These are phyloP conservation scores for Spergularia marina DNA, from an alignment of 148 eudicot species.

Conservation along the genomic window DNA sequence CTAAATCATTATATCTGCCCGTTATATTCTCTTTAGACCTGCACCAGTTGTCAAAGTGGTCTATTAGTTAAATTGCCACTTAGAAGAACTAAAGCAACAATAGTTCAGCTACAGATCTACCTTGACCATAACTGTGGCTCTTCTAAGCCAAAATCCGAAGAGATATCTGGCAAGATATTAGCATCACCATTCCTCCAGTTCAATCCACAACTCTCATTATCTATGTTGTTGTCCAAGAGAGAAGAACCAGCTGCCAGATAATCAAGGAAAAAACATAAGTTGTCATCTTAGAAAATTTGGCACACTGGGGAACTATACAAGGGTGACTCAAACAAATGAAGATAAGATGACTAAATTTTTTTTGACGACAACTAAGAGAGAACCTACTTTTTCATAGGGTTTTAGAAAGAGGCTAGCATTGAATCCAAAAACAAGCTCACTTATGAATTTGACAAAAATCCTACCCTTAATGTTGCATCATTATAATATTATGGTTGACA, in stretches of 20 bases:
- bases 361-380: not conserved
- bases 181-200: constrained; percentile 20
- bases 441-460: not conserved
- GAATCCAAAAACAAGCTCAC: not conserved
- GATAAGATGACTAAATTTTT: not conserved
- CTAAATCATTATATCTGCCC: constrained; percentile 23
- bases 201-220: constrained; percentile 24
- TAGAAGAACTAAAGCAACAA: not conserved
- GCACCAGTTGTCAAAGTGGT: constrained; percentile 12
- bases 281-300: not conserved
- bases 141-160: constrained; percentile 18
- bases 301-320: not conserved
- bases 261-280: constrained; percentile 1
- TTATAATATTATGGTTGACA: constrained; percentile 1
- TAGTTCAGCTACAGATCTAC: constrained; percentile 7
- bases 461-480: not conserved
- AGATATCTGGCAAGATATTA: constrained; percentile 20
- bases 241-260: constrained; percentile 21
- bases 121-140: constrained; percentile 25
- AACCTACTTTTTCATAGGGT: not conserved
- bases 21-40: constrained; percentile 25
- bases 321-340: not conserved
- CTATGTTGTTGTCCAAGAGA: constrained; percentile 11
- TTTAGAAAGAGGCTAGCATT: not conserved
- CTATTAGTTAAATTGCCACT: not conserved